Base-by-base conservation (phyloP, 2,329 filamentous ascomycete species). In the Macroventuria anomochaeta region DNA sequence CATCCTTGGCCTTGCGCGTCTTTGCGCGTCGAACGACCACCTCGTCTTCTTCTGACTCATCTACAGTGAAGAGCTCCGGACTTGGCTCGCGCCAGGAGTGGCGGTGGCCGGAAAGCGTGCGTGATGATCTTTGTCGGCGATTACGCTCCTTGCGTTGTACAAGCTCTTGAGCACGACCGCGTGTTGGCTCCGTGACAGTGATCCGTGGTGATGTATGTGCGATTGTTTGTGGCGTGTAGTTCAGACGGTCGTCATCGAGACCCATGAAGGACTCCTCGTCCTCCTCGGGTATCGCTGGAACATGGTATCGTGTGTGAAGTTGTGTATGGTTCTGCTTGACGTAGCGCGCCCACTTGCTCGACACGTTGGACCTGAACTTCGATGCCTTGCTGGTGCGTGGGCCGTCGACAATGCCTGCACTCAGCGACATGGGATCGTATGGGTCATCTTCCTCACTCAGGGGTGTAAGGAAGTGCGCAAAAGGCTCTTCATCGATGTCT, bases 401-500 rank as follows among this genome's bases (percentile, higher is more conserved):
- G 7, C 65, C 62, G 21, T 73, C 69, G 42, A 72, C 64, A 58
- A 77, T 77, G 49, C 75, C 75, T 39, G 75, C 75, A 40, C 68
- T 75, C 33, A 76, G 60, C 13, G 72, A 67, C 25, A 74, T 53
- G 3, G 61, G 65, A 46, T 75, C 70, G 42, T 72, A 74, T 7
- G 74, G 73, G 40, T 76, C 72, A 31, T 76, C 75, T 17, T 76
- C 75, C 33, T 77, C 75, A n/a, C 61, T 62, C 44, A 77, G 64
- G 2, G 75, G 75, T 7, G 70, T 73, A 17, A 77, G 66, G 67
- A 77, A 77, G 65, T 77, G 75, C 26, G 74, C 70, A 53, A 77
- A 77, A 6, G 75, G 75, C 34, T 77, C 73, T 34, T 77, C 75
- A 52, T 77, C 75, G 50, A 77, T 77, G 50, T 76, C 72, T 12